phyloP scores from a whole-genome alignment of 768 basidiomycete genomes.

The Trametes elegans region DNA sequence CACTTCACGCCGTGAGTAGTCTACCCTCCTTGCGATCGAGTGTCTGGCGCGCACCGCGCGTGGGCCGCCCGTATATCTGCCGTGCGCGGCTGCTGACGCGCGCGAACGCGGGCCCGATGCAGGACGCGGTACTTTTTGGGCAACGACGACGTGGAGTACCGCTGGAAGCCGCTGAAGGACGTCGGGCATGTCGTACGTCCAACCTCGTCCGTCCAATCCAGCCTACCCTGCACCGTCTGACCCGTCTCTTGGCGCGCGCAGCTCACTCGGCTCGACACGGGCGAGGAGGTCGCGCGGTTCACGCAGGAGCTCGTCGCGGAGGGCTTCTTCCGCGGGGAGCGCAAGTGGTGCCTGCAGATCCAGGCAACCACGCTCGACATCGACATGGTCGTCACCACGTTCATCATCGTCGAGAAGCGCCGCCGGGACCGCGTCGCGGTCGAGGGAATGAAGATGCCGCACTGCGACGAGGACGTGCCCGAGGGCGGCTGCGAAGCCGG shows the following conservation, averaged over 20 bases:
- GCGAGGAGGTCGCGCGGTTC: conserved; percentile 44
- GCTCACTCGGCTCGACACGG: conserved; percentile 39
- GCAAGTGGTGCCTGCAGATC: conserved; percentile 44
- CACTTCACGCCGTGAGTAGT: conserved; percentile 43
- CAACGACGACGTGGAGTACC: conserved; percentile 48
- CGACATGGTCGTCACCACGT: conserved; percentile 53
- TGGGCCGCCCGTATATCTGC: background rate
- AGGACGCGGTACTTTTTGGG: conserved; percentile 52
- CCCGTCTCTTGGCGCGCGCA: no score
- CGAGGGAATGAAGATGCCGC: conserved; percentile 15
- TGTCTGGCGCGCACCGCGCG: no score
- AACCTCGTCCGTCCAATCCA: no score
- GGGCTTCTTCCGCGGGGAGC: conserved; percentile 48
- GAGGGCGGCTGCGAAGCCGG: conserved; percentile 28
- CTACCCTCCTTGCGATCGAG: no score
- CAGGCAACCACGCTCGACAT: conserved; percentile 47
- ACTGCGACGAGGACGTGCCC: conserved; percentile 19
- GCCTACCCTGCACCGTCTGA: no score
- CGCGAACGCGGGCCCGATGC: no score
- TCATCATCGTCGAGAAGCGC: conserved; percentile 56
- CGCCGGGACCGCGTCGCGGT: conserved; percentile 37
- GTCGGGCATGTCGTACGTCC: conserved; percentile 41
- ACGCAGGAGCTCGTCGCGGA: conserved; percentile 34
- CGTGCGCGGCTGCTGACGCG: no score
- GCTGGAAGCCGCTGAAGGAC: conserved; percentile 44